Evolutionary conservation across 768 basidiomycete genomes (phyloP).

Genomic region (Leccinum subgranulosum): DNA sequence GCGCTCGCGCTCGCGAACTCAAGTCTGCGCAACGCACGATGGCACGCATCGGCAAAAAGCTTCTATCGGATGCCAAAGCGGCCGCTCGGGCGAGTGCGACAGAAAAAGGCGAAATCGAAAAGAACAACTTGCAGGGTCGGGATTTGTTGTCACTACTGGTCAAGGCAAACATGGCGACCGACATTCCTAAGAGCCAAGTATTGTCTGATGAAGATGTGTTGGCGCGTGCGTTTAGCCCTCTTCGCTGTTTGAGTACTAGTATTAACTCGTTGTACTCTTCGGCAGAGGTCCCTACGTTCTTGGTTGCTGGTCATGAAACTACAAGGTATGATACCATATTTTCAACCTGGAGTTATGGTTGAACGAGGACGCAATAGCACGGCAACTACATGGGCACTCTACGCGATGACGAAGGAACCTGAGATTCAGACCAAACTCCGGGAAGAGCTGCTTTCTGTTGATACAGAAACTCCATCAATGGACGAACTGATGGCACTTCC

Average conservation of each 20-base stretch:
- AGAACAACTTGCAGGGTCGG: constrained; percentile 35
- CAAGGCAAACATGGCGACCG: constrained; percentile 35
- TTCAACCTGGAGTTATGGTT: background rate
- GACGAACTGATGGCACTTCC: constrained; percentile 64
- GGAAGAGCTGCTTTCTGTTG: constrained; percentile 49
- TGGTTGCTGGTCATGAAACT: constrained; percentile 1
- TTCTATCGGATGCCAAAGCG: constrained; percentile 49
- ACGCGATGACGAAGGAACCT: constrained; percentile 46
- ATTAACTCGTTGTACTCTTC: background rate
- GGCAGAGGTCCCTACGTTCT: background rate
- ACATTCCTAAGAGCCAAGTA: constrained; percentile 50
- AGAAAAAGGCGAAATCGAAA: constrained; percentile 31
- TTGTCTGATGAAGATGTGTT: constrained; percentile 64
- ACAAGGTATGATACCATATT: background rate
- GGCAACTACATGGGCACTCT: constrained; percentile 57
- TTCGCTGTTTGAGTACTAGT: background rate
- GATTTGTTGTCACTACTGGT: constrained; percentile 43
- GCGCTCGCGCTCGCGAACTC: constrained; percentile 10
- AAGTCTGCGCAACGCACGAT: constrained; percentile 39
- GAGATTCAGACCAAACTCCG: constrained; percentile 54
- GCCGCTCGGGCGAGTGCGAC: constrained; percentile 24
- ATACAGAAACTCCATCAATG: constrained; percentile 61
- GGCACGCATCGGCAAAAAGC: constrained; percentile 45
- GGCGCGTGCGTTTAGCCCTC: constrained; percentile 36
- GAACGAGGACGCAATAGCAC: constrained; percentile 20